Percentiles rank a stretch among this genome's conserved stretches.
Evolutionary conservation across 345 rosid genomes (phyloP).

Genomic region (Eucalyptus melliodora): DNA sequence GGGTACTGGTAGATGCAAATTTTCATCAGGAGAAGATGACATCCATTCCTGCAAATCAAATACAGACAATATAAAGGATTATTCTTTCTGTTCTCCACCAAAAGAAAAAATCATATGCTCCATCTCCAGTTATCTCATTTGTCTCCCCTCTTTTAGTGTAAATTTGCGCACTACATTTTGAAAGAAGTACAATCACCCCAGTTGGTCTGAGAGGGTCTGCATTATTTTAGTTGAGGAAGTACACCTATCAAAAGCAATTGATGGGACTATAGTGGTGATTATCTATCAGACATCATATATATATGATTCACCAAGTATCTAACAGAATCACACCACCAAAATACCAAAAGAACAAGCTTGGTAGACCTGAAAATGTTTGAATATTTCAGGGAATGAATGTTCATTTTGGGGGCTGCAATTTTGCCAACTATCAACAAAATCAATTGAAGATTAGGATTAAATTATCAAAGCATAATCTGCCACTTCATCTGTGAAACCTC

Average conservation of each 20-base stretch:
- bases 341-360: not conserved
- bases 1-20: too few relatives aligned
- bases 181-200: not conserved
- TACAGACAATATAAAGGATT: too few relatives aligned
- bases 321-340: not conserved
- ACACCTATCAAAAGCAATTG: not conserved
- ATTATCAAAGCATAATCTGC: not conserved
- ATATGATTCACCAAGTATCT: not conserved
- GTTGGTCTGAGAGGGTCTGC: not conserved
- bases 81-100: too few relatives aligned
- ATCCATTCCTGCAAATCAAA: too few relatives aligned
- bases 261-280: not conserved
- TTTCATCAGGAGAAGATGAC: too few relatives aligned
- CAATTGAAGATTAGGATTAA: not conserved
- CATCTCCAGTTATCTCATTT: not conserved
- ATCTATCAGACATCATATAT: not conserved
- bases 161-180: not conserved
- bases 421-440: not conserved
- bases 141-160: not conserved
- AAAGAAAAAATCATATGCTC: too few relatives aligned
- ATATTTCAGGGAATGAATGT: not conserved
- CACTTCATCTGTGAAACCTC: not conserved
- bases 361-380: not conserved
- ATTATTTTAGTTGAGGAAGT: not conserved
- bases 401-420: not conserved